Evolutionary conservation across 2,329 filamentous ascomycete species (phyloP).

Genomic region (Calonectria fujianensis): DNA sequence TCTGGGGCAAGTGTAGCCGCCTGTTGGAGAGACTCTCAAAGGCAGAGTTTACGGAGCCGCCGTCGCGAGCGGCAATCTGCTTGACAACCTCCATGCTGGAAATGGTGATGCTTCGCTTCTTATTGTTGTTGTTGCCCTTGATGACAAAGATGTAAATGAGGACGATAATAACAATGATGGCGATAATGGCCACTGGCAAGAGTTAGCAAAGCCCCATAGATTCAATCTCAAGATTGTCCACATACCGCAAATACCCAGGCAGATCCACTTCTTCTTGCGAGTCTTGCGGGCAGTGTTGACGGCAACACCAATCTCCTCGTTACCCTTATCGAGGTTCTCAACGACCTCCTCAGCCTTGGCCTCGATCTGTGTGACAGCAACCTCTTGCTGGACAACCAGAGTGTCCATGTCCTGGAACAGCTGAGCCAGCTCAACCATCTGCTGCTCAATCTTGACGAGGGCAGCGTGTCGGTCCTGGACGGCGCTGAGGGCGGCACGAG

Average conservation of each 20-base stretch:
- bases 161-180: constrained; percentile 71
- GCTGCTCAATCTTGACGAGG: constrained; percentile 92
- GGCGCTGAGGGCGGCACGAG: constrained; percentile 84
- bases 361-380: constrained; percentile 86
- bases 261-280: constrained; percentile 97
- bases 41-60: constrained; percentile 37
- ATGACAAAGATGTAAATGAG: constrained; percentile 69
- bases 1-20: constrained; percentile 53
- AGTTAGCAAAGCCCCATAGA: constrained; percentile 52
- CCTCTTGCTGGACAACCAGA: constrained; percentile 90
- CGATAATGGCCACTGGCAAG: constrained; percentile 69
- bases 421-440: constrained; percentile 90
- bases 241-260: constrained; percentile 83
- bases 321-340: constrained; percentile 89
- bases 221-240: constrained; percentile 18
- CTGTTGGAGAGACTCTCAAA: constrained; percentile 46
- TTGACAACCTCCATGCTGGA: constrained; percentile 52
- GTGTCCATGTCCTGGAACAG: constrained; percentile 93
- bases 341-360: constrained; percentile 90
- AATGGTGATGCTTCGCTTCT: constrained; percentile 57
- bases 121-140: constrained; percentile 57
- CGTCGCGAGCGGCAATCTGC: constrained; percentile 44
- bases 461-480: constrained; percentile 89
- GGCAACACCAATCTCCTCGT: constrained; percentile 87
- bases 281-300: constrained; percentile 87